Evolutionary conservation across 768 basidiomycete genomes (phyloP).

Genomic region (Candolleomyces aberdarensis): DNA sequence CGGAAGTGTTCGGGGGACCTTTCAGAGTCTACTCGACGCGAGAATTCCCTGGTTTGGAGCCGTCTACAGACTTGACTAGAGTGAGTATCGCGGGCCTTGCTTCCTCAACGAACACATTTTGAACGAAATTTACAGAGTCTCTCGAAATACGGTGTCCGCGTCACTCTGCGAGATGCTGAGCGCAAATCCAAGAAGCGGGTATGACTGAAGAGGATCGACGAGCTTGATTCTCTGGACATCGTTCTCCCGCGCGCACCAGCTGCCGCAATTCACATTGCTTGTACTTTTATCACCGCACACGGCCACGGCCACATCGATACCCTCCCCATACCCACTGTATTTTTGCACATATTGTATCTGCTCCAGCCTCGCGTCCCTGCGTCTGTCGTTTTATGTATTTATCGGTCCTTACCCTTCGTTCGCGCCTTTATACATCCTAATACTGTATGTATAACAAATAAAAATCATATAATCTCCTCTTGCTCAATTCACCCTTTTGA

Average conservation of each 20-base stretch:
- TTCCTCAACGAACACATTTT: neutral
- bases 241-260: neutral
- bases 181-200: conserved; percentile 35
- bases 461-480: too few species aligned
- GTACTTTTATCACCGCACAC: neutral
- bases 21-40: conserved; percentile 74
- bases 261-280: neutral
- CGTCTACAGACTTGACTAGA: conserved; percentile 70
- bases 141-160: conserved; percentile 38
- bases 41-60: conserved; percentile 67
- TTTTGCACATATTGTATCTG: neutral
- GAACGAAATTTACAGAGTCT: conserved; percentile 20
- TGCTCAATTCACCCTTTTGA: too few species aligned
- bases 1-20: conserved; percentile 63
- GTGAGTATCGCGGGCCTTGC: conserved; percentile 26
- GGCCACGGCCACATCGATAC: neutral
- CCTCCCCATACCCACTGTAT: conserved; percentile 1
- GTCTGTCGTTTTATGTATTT: neutral
- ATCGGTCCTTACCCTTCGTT: neutral
- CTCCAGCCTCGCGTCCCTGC: neutral
- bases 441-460: neutral
- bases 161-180: conserved; percentile 38
- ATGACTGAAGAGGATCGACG: neutral
- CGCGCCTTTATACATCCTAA: neutral
- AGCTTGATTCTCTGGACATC: neutral